A percentile compares a stretch with the other conserved stretches of the same genome.
Evolutionary conservation across 768 basidiomycete species (phyloP).

Genomic region (Hygrocybe coccinea): DNA sequence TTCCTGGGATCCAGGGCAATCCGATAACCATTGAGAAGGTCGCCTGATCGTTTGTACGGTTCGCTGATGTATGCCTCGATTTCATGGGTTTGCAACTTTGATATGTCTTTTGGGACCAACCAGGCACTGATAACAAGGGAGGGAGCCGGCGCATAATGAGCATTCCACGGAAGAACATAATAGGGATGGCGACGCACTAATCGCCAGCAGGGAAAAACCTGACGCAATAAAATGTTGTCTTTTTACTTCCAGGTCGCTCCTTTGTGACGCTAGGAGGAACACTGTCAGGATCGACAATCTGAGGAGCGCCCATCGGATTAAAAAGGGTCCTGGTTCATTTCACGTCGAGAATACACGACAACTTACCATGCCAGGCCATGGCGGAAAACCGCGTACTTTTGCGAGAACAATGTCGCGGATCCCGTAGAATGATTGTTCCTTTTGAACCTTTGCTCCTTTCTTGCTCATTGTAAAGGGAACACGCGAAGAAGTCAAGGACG

Average conservation of each 20-base stretch:
- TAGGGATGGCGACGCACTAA: conserved; percentile 57
- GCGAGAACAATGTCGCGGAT: conserved; percentile 83
- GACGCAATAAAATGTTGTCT: conserved; percentile 60
- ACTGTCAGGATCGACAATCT: conserved; percentile 76
- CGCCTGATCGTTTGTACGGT: conserved; percentile 69
- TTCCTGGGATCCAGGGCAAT: conserved; percentile 58
- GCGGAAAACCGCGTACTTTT: conserved; percentile 89
- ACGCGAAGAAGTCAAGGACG: background rate
- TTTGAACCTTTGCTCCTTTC: conserved; percentile 45
- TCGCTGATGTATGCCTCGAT: conserved; percentile 80
- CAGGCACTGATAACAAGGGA: conserved; percentile 57
- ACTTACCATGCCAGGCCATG: conserved; percentile 94
- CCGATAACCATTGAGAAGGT: conserved; percentile 71
- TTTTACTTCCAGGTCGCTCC: conserved; percentile 72
- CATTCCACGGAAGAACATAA: background rate
- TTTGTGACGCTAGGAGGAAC: conserved; percentile 58
- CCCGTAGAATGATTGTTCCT: conserved; percentile 50
- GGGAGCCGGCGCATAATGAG: background rate
- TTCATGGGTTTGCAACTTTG: conserved; percentile 67
- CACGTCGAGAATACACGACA: conserved; percentile 12
- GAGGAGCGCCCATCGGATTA: conserved; percentile 9
- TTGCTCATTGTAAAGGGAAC: conserved; percentile 40
- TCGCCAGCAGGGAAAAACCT: conserved; percentile 94
- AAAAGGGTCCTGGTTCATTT: conserved; percentile 7
- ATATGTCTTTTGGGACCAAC: conserved; percentile 79